phyloP scores from a whole-genome alignment of 2,329 filamentous ascomycete species.

The Pleurostoma richardsiae region DNA sequence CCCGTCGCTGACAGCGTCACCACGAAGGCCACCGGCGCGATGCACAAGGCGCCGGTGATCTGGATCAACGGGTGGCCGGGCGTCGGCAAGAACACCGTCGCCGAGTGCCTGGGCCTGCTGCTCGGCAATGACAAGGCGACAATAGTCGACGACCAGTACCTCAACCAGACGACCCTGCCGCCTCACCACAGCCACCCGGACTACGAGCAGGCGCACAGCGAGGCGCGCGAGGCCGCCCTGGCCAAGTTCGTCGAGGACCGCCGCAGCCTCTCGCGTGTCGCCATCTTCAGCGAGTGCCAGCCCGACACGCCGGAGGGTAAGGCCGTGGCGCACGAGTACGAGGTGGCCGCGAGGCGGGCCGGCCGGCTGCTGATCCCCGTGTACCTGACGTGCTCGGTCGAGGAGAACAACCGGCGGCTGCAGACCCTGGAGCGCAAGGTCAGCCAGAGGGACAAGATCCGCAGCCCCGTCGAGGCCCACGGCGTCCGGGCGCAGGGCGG shows the following conservation, averaged over 20 bases:
- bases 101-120: slow-evolving; percentile 22
- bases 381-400: slow-evolving; percentile 14
- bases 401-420: slow-evolving; percentile 16
- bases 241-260: slow-evolving; percentile 15
- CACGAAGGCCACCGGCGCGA: not conserved
- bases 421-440: slow-evolving; percentile 12
- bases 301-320: slow-evolving; percentile 17
- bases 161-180: not conserved
- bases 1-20: too few relatives aligned
- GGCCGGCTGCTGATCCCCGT: slow-evolving; percentile 20
- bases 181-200: slow-evolving; percentile 2
- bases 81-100: slow-evolving; percentile 24
- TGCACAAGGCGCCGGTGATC: slow-evolving; percentile 15
- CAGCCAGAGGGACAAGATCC: slow-evolving; percentile 11
- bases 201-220: slow-evolving; percentile 4
- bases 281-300: slow-evolving; percentile 21
- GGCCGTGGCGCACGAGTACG: slow-evolving; percentile 14
- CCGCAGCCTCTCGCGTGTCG: slow-evolving; percentile 10
- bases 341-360: slow-evolving; percentile 13
- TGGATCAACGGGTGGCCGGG: slow-evolving; percentile 27
- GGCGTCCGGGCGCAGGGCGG: slow-evolving; percentile 8
- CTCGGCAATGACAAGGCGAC: slow-evolving; percentile 21
- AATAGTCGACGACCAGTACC: slow-evolving; percentile 15
- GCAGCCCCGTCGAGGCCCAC: slow-evolving; percentile 10
- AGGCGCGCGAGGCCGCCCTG: slow-evolving; percentile 14